These are phyloP conservation scores for Pseudogymnoascus sp. DNA, from an alignment of 2,329 filamentous ascomycete species.

Conservation along the genomic window DNA sequence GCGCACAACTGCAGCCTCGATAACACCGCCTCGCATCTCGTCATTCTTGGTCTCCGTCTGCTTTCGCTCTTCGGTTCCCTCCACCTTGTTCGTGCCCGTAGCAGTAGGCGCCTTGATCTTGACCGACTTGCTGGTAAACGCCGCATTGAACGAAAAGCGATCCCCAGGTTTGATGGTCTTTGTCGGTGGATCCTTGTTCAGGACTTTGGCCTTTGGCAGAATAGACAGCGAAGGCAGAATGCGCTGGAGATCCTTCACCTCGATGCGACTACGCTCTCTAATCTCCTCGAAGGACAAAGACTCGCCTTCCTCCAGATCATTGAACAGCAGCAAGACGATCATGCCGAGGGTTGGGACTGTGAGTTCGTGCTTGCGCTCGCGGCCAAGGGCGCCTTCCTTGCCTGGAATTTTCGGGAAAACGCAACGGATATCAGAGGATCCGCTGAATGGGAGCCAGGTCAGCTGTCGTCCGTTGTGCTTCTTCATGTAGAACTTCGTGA, in stretches of 20 bases:
- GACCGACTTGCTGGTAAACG: slow-evolving; percentile 74
- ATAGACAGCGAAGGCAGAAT: slow-evolving; percentile 77
- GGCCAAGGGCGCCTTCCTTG: slow-evolving; percentile 57
- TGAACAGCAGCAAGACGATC: slow-evolving; percentile 85
- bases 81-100: slow-evolving; percentile 71
- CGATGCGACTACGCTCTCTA: slow-evolving; percentile 72
- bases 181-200: slow-evolving; percentile 71
- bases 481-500: slow-evolving; percentile 80
- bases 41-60: slow-evolving; percentile 71
- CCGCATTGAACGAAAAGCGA: slow-evolving; percentile 72
- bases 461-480: slow-evolving; percentile 84
- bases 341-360: slow-evolving; percentile 91
- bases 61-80: slow-evolving; percentile 61
- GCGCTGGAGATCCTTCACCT: slow-evolving; percentile 63
- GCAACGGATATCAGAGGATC: slow-evolving; percentile 80
- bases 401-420: slow-evolving; percentile 65
- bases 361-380: slow-evolving; percentile 74
- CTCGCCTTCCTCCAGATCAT: slow-evolving; percentile 54
- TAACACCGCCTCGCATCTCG: slow-evolving; percentile 60
- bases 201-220: slow-evolving; percentile 72
- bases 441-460: slow-evolving; percentile 67
- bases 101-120: slow-evolving; percentile 88
- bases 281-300: slow-evolving; percentile 66
- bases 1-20: slow-evolving; percentile 70
- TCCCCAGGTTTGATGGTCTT: slow-evolving; percentile 73